phyloP scores from a whole-genome alignment of 352 stramenopile species.

The Pythium myriotylum region DNA sequence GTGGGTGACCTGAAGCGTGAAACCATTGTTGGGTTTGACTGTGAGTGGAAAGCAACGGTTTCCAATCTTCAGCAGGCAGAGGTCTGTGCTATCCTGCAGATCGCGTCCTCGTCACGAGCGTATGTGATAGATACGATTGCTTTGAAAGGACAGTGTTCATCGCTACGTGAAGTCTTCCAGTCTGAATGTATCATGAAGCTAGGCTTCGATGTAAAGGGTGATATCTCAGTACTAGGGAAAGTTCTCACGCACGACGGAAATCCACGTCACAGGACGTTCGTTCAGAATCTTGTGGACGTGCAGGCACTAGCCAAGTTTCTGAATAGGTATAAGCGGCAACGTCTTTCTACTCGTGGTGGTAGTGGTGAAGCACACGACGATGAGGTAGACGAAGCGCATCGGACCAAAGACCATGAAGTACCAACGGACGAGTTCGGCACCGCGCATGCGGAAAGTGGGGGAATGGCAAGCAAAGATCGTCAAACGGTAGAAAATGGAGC shows the following conservation, averaged over 20 bases:
- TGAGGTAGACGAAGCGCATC: neutral
- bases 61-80: constrained; percentile 14
- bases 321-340: neutral
- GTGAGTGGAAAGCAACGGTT: constrained; percentile 72
- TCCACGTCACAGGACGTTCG: neutral
- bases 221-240: constrained; percentile 57
- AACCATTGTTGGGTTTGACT: constrained; percentile 72
- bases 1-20: constrained; percentile 43
- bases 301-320: constrained; percentile 41
- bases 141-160: constrained; percentile 37
- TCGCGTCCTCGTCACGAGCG: constrained; percentile 55
- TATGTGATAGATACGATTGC: constrained; percentile 74
- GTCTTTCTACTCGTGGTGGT: too few relatives aligned
- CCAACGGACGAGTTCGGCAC: neutral
- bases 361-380: too few relatives aligned
- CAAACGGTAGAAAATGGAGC: too few relatives aligned
- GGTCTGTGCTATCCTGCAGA: constrained; percentile 64
- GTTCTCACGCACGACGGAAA: constrained; percentile 34
- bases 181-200: constrained; percentile 63
- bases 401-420: neutral
- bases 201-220: constrained; percentile 68
- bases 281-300: constrained; percentile 50
- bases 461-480: neutral
- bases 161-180: constrained; percentile 41
- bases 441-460: neutral